Percentiles rank a stretch among this genome's conserved stretches.
phyloP scores from a whole-genome alignment of 108 stramenopile species.

The Schizochytrium sp. region DNA sequence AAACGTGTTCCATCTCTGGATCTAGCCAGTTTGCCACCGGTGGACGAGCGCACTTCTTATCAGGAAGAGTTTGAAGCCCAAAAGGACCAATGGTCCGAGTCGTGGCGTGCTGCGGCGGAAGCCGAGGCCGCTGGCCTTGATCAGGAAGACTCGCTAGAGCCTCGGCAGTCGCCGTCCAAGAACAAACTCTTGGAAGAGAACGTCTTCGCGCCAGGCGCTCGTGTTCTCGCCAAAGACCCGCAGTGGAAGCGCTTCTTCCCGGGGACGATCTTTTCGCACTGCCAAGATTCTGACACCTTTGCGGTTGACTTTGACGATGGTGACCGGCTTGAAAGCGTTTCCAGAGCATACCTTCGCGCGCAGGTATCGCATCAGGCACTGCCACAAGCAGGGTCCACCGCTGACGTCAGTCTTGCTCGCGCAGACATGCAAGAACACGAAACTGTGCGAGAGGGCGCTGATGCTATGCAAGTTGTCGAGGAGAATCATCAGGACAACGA shows the following conservation, averaged over 20 bases:
- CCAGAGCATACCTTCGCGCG: background rate
- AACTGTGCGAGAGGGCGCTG: too few species aligned
- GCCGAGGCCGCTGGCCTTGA: background rate
- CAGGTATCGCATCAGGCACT: background rate
- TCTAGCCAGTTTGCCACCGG: background rate
- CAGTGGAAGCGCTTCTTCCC: background rate
- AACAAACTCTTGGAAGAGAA: background rate
- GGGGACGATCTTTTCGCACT: background rate
- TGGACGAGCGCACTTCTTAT: background rate
- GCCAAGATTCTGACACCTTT: background rate
- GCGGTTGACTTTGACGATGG: background rate
- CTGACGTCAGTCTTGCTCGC: too few species aligned
- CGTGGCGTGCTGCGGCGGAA: background rate
- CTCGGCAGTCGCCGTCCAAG: background rate
- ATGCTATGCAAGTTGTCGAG: too few species aligned
- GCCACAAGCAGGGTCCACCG: too few species aligned
- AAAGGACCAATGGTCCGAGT: background rate
- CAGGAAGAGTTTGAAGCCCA: background rate
- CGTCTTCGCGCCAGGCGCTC: background rate
- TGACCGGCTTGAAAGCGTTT: background rate
- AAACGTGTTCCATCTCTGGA: background rate
- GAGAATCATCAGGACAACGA: too few species aligned
- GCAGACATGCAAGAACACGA: too few species aligned
- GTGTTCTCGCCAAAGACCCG: background rate
- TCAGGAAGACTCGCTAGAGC: background rate